phyloP scores from a whole-genome alignment of 176 grass and related monocot genomes.

The Urochloa ruziziensis region DNA sequence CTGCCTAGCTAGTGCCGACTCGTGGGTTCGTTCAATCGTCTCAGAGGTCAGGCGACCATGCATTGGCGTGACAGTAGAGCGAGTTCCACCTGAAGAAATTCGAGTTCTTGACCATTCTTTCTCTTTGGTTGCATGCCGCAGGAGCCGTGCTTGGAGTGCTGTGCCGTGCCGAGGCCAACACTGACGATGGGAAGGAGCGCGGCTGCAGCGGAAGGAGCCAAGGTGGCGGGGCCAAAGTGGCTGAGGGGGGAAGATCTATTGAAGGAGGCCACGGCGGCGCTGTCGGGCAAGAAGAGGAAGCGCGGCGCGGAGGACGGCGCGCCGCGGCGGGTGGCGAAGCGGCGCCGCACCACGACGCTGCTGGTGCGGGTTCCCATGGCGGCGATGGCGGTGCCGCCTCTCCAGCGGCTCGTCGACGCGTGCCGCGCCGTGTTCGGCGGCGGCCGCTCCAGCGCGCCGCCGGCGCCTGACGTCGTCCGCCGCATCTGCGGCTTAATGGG shows the following conservation, averaged over 20 bases:
- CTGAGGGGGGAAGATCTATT: neutral
- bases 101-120: neutral
- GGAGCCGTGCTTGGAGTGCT: neutral
- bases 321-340: neutral
- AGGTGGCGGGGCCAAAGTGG: neutral
- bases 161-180: neutral
- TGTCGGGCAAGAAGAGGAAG: neutral
- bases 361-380: neutral
- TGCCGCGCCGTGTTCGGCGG: slow-evolving; percentile 48
- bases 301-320: neutral
- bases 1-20: neutral
- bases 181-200: neutral
- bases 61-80: neutral
- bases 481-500: slow-evolving; percentile 36
- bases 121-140: neutral
- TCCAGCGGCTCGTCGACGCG: slow-evolving; percentile 48
- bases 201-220: neutral
- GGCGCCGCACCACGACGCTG: neutral
- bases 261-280: neutral
- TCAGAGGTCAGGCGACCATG: neutral
- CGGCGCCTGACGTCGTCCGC: slow-evolving; percentile 7
- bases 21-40: neutral
- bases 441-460: slow-evolving; percentile 17
- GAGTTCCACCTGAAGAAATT: neutral
- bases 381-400: neutral